These are phyloP conservation scores for Aurifilum marmelostoma DNA, from an alignment of 2,329 filamentous ascomycete species.

Conservation along the genomic window DNA sequence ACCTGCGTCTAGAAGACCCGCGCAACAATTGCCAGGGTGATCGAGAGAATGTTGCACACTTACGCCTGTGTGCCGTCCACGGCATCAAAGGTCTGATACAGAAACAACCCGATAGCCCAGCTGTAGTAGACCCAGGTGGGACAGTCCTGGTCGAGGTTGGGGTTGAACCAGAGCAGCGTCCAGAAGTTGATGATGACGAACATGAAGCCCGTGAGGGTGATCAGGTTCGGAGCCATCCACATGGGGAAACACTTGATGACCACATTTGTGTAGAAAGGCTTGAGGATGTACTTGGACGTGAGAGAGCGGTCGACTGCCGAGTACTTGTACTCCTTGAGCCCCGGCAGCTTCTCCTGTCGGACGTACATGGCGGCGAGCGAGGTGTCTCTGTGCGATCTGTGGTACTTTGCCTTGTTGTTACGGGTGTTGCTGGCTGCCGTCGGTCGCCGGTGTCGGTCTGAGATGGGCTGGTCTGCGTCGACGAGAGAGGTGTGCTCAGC, in stretches of 20 bases:
- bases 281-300: constrained; percentile 88
- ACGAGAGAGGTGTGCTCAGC: background rate
- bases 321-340: constrained; percentile 95
- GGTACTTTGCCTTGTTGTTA: background rate
- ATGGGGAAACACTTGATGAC: constrained; percentile 95
- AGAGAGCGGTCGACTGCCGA: constrained; percentile 88
- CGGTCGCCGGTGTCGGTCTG: background rate
- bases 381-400: constrained; percentile 13
- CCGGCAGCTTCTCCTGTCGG: constrained; percentile 84
- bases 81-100: constrained; percentile 98
- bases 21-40: no score
- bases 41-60: constrained; percentile 42
- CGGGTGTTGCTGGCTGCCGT: no score
- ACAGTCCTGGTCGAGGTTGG: constrained; percentile 90
- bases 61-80: constrained; percentile 93
- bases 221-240: constrained; percentile 88
- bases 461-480: background rate
- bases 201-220: constrained; percentile 86
- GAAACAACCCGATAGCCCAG: constrained; percentile 86
- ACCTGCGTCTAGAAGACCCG: background rate
- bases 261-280: constrained; percentile 95
- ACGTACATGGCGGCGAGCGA: constrained; percentile 76
- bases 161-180: constrained; percentile 94
- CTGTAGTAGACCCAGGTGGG: constrained; percentile 93
- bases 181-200: constrained; percentile 90